phyloP scores from a whole-genome alignment of 1,284 basidiomycete genomes.

The Pseudozyma tsukubaensis region DNA sequence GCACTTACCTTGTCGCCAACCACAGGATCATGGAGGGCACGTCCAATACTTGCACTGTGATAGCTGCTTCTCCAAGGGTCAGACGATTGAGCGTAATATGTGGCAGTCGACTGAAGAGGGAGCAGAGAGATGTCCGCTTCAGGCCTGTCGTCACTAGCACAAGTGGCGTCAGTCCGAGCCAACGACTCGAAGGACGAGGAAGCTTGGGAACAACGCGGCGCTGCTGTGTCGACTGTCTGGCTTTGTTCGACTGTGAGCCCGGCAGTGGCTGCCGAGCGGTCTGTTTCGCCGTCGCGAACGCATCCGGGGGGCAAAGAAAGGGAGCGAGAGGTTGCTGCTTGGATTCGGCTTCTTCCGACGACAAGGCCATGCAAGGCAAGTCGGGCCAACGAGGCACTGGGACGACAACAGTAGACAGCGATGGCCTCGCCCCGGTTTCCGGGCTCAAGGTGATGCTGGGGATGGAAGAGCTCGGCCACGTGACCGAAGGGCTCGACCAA shows the following conservation, averaged over 20 bases:
- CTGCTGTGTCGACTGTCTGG: neutral
- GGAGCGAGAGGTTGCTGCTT: conserved; percentile 1
- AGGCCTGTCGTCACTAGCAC: no score
- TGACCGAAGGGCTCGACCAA: conserved; percentile 39
- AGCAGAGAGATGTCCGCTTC: no score
- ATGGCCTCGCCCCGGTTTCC: neutral
- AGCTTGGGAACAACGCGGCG: neutral
- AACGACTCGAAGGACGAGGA: neutral
- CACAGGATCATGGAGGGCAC: neutral
- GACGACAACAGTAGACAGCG: conserved; percentile 29
- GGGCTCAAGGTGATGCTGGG: neutral
- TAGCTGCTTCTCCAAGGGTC: neutral
- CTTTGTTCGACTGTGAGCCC: no score
- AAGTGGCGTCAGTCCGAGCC: neutral
- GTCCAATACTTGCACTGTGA: neutral
- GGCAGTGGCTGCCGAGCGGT: neutral
- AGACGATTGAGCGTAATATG: neutral
- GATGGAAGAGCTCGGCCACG: conserved; percentile 5
- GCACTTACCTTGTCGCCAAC: neutral
- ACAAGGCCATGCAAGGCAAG: conserved; percentile 24
- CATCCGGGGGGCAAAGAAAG: no score
- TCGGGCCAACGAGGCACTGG: conserved; percentile 28
- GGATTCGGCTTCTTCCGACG: conserved; percentile 17
- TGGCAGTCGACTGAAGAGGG: no score
- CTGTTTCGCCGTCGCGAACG: no score